Conservation (phyloP, 148 eudicot genomes). For the Fagopyrum tataricum region DNA sequence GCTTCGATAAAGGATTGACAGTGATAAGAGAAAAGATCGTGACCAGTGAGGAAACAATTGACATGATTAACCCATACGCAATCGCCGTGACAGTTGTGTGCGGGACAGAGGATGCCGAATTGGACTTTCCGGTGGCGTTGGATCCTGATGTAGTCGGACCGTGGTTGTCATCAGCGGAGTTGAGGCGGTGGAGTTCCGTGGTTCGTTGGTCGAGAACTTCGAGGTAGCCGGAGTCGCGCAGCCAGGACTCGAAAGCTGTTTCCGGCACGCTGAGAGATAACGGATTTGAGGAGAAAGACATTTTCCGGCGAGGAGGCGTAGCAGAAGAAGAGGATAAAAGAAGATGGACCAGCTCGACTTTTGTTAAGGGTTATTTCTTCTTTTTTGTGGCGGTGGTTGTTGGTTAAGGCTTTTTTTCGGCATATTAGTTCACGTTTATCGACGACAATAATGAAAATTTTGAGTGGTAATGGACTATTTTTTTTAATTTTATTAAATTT, state of each 20-base stretch:
- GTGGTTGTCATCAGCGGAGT: conserved; percentile 25
- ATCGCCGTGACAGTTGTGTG: conserved; percentile 26
- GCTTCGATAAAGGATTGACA: conserved; percentile 72
- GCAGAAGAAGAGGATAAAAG: background rate
- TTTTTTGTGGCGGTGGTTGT: background rate
- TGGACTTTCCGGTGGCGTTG: conserved; percentile 15
- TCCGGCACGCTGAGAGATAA: conserved; percentile 77
- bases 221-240: conserved; percentile 88
- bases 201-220: conserved; percentile 80
- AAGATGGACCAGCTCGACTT: background rate
- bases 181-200: conserved; percentile 67
- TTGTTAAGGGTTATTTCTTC: too few species aligned
- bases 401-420: background rate
- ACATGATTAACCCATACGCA: conserved; percentile 22
- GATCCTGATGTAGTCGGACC: conserved; percentile 17
- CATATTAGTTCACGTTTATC: too few species aligned
- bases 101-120: conserved; percentile 19
- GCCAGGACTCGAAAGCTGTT: conserved; percentile 85
- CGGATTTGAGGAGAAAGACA: conserved; percentile 64
- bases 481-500: too few species aligned
- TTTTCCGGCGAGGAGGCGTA: conserved; percentile 11
- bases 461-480: too few species aligned
- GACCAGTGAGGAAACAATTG: conserved; percentile 33
- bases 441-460: too few species aligned
- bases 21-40: conserved; percentile 62